phyloP scores from a whole-genome alignment of 2,329 filamentous ascomycete genomes.

The Rhytidhysteron rufulum region DNA sequence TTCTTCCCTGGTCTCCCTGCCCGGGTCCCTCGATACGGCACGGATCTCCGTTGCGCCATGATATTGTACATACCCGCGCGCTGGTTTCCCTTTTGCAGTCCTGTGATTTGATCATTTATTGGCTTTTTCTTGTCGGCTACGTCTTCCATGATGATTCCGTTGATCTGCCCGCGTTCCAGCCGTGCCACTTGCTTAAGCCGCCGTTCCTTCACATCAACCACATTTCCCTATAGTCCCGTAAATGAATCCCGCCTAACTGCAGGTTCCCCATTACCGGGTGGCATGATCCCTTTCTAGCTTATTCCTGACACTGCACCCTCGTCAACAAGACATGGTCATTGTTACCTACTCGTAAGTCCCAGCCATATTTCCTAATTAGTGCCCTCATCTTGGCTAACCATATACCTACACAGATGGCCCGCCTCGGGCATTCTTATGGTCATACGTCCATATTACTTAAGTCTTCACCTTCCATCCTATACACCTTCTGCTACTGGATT shows the following conservation, averaged over 20 bases:
- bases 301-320: slow-evolving; percentile 29
- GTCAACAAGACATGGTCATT: slow-evolving; percentile 27
- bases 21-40: slow-evolving; percentile 19
- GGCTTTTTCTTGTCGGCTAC: slow-evolving; percentile 32
- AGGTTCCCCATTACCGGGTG: slow-evolving; percentile 27
- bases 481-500: not conserved
- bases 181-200: slow-evolving; percentile 36
- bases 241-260: slow-evolving; percentile 32
- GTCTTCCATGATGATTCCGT: slow-evolving; percentile 22
- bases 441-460: slow-evolving; percentile 16
- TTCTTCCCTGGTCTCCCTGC: slow-evolving; percentile 5
- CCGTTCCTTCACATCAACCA: slow-evolving; percentile 27
- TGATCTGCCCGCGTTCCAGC: slow-evolving; percentile 34
- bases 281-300: slow-evolving; percentile 21
- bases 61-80: slow-evolving; percentile 38
- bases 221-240: slow-evolving; percentile 26
- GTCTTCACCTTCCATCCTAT: slow-evolving; percentile 11
- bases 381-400: slow-evolving; percentile 34
- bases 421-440: slow-evolving; percentile 14
- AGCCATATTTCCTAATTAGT: slow-evolving; percentile 31
- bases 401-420: slow-evolving; percentile 33
- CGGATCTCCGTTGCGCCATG: slow-evolving; percentile 40
- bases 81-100: slow-evolving; percentile 18
- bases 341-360: slow-evolving; percentile 24
- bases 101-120: slow-evolving; percentile 31